Conservation (phyloP, 192 early-diverging fungal genomes). For the Mortierella antarctica region DNA sequence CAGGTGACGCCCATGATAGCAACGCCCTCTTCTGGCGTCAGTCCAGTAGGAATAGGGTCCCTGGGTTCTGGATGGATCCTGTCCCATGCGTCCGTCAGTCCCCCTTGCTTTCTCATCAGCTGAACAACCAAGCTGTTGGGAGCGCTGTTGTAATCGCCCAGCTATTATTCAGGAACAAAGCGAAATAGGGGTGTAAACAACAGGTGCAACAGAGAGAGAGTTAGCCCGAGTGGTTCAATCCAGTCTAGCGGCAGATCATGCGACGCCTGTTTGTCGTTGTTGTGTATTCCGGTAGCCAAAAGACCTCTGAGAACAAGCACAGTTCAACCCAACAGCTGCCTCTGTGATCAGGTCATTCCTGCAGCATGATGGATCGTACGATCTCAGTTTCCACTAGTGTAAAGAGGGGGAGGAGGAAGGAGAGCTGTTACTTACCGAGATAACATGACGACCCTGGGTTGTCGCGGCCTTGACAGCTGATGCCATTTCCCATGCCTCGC, state of each 20-base stretch:
- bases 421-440: constrained; percentile 53
- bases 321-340: too few species aligned
- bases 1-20: constrained; percentile 64
- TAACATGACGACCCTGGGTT: constrained; percentile 62
- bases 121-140: constrained; percentile 56
- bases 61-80: constrained; percentile 46
- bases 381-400: not conserved
- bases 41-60: constrained; percentile 25
- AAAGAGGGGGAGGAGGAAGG: not conserved
- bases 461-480: constrained; percentile 55
- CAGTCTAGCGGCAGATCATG: not conserved
- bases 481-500: constrained; percentile 65
- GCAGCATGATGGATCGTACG: too few species aligned
- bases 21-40: constrained; percentile 52
- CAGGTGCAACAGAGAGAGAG: not conserved
- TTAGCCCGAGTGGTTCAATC: not conserved
- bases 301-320: too few species aligned
- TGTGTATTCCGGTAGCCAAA: too few species aligned
- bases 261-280: not conserved
- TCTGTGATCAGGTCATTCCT: too few species aligned
- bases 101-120: constrained; percentile 58
- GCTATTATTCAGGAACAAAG: constrained; percentile 43
- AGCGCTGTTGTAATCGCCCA: constrained; percentile 65
- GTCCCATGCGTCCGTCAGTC: constrained; percentile 64
- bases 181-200: not conserved